Evolutionary conservation across 768 basidiomycete genomes (phyloP).

Genomic region (Psilocybe sp.): DNA sequence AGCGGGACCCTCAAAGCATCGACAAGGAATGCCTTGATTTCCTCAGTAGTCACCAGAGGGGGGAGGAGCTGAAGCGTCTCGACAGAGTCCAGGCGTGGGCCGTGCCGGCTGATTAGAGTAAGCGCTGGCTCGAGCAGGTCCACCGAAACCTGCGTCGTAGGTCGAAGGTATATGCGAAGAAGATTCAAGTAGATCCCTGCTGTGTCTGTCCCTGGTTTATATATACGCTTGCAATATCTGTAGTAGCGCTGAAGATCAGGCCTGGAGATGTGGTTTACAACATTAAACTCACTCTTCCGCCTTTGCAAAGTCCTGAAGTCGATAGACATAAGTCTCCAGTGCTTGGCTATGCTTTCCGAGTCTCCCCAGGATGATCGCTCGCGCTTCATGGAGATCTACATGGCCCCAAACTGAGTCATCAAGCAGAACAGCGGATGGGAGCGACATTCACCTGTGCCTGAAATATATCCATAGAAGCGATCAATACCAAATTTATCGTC

Average conservation of each 20-base stretch:
- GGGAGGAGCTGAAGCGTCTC: slow-evolving; percentile 86
- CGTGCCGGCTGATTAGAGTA: slow-evolving; percentile 83
- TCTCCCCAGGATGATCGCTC: slow-evolving; percentile 87
- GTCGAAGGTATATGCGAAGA: slow-evolving; percentile 84
- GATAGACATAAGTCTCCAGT: slow-evolving; percentile 92
- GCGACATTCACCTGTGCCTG: slow-evolving; percentile 64
- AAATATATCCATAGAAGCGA: slow-evolving; percentile 78
- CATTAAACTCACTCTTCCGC: slow-evolving; percentile 75
- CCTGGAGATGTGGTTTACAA: background rate
- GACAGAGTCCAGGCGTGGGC: slow-evolving; percentile 75
- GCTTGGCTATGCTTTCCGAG: slow-evolving; percentile 92
- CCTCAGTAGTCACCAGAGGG: slow-evolving; percentile 81
- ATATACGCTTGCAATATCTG: slow-evolving; percentile 89
- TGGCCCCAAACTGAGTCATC: background rate
- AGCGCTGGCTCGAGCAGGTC: slow-evolving; percentile 80
- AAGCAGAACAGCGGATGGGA: background rate
- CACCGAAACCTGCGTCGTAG: slow-evolving; percentile 45
- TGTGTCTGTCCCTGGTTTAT: slow-evolving; percentile 55
- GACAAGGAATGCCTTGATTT: slow-evolving; percentile 75
- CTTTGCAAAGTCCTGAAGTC: slow-evolving; percentile 75
- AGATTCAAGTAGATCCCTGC: slow-evolving; percentile 77
- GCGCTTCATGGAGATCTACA: slow-evolving; percentile 83
- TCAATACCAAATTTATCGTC: slow-evolving; percentile 74
- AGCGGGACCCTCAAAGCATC: slow-evolving; percentile 65
- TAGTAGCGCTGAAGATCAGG: background rate